Base-by-base conservation (phyloP, 1,284 basidiomycete species). In the Sanghuangporus sanghuang region DNA sequence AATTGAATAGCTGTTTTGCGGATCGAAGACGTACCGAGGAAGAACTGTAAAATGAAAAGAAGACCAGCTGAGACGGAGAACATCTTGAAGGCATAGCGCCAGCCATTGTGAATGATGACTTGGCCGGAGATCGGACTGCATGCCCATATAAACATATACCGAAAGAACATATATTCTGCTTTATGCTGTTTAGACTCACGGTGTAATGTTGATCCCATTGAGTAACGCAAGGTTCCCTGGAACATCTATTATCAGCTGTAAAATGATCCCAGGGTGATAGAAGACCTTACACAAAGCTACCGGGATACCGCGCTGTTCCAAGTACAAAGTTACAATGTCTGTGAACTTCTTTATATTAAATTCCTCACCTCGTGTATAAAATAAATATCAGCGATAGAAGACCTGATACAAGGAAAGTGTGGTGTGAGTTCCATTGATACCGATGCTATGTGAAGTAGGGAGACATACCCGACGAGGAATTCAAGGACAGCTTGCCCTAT, bases 401-500 rank as follows among this genome's bases (percentile, higher is more conserved):
- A 64, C 4, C 67, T 66, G 48, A 50, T 6, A 36, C 6, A 54
- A 40, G 7, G 18, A 46, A 18, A 21, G 16, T 6, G 21, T 46
- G 16, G 44, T 16, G 44, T 36, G 27, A 27, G 27, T 32, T 16
- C 49, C 39, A 48, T n/a, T 36, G 32, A 40, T 53, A 54, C 16
- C 21, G 16, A n/a, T 12, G 35, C 4, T 7, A 39, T 9, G 46
- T n/a, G 39, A 38, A 49, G 7, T 16, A 32, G 35, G 35, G 23
- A 2, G 35, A 23, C 64, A n/a, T 53, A 65, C 64, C 64, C 64
- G 50, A 57, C 64, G 70, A 74, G 71, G 73, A 75, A 68, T 73
- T 76, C 71, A 64, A 71, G 59, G 58, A 65, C 48, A 69, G 76
- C 44, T 71, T 74, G 42, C 68, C 76, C 63, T 69, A 74, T 23